phyloP scores from a whole-genome alignment of 345 rosid species.

The Dovyalis caffra region DNA sequence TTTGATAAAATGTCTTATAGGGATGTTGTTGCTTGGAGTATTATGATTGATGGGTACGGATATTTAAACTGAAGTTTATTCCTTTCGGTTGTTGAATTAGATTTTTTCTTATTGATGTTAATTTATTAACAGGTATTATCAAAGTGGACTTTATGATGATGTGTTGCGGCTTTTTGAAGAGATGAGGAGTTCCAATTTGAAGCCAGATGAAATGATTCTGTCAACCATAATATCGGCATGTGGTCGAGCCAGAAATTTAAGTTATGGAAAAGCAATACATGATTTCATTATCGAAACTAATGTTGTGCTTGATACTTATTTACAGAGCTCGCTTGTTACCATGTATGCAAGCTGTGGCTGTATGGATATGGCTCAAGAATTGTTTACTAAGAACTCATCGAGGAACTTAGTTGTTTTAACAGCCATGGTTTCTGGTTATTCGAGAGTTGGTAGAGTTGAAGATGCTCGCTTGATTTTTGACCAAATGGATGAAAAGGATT shows the following conservation, averaged over 20 bases:
- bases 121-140: conserved; percentile 42
- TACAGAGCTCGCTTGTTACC: conserved; percentile 46
- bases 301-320: conserved; percentile 37
- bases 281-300: conserved; percentile 40
- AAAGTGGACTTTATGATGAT: conserved; percentile 41
- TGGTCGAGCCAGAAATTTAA: conserved; percentile 40
- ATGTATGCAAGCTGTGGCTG: conserved; percentile 49
- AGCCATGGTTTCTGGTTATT: conserved; percentile 53
- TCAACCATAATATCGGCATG: conserved; percentile 55
- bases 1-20: conserved; percentile 54
- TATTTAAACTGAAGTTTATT: background rate
- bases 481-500: conserved; percentile 7
- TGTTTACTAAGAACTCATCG: conserved; percentile 27
- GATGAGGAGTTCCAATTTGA: conserved; percentile 45
- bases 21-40: conserved; percentile 60
- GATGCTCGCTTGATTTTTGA: conserved; percentile 44
- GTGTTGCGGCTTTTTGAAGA: conserved; percentile 64
- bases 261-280: conserved; percentile 45
- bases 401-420: conserved; percentile 45
- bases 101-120: conserved; percentile 5
- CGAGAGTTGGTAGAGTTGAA: conserved; percentile 41
- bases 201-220: conserved; percentile 55
- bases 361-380: conserved; percentile 44
- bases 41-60: conserved; percentile 56
- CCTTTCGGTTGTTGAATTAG: background rate